These are phyloP conservation scores for Coemansia sp. DNA, from an alignment of 192 early-diverging fungal genomes.

Conservation along the genomic window DNA sequence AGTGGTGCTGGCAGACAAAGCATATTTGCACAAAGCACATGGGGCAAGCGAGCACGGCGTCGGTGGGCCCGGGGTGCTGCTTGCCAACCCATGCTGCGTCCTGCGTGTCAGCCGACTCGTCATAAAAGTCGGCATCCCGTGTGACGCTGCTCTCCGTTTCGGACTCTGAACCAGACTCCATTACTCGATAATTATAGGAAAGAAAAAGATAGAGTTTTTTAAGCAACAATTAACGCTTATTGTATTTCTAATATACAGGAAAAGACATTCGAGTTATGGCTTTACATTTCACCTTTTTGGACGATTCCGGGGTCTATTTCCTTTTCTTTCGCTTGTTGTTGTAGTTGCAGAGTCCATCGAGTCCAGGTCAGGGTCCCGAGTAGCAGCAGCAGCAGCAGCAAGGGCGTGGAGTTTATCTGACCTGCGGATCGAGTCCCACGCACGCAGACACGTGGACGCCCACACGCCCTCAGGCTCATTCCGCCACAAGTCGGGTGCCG, in stretches of 20 bases:
- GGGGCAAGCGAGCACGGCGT: slow-evolving; percentile 47
- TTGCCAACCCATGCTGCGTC: slow-evolving; percentile 23
- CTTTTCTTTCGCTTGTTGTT: too few species aligned
- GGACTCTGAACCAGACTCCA: too few species aligned
- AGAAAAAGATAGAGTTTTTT: too few species aligned
- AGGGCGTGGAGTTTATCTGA: slow-evolving; percentile 12
- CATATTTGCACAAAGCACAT: slow-evolving; percentile 45
- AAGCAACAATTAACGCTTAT: too few species aligned
- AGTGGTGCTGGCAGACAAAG: slow-evolving; percentile 41
- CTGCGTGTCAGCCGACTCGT: slow-evolving; percentile 18
- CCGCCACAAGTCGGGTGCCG: background rate
- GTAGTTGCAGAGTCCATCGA: too few species aligned
- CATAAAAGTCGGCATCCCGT: slow-evolving; percentile 14
- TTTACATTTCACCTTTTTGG: too few species aligned
- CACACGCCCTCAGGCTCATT: slow-evolving; percentile 23
- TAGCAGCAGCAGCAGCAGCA: background rate
- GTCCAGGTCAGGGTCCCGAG: too few species aligned
- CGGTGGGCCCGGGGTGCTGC: slow-evolving; percentile 23
- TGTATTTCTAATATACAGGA: too few species aligned
- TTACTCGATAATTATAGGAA: too few species aligned
- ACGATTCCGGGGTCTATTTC: too few species aligned
- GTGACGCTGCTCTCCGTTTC: too few species aligned
- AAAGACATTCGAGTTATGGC: too few species aligned
- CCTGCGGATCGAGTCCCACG: slow-evolving; percentile 46
- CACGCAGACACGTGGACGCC: slow-evolving; percentile 15